Conservation (phyloP, 2,329 filamentous ascomycete genomes). For the Orbilia oligospora region DNA sequence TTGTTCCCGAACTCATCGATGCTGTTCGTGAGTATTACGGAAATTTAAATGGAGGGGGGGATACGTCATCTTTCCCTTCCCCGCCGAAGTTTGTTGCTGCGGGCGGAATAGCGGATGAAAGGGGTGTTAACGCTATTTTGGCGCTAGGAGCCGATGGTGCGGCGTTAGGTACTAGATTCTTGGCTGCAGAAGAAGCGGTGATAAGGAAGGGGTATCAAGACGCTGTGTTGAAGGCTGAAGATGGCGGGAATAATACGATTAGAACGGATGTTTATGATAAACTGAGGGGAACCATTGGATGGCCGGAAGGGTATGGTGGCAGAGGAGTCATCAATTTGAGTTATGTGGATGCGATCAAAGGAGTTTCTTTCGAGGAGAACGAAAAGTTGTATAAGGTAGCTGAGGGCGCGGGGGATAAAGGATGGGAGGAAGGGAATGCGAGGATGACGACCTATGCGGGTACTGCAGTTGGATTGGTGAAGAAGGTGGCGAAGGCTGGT, state of each 20-base stretch:
- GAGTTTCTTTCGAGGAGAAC: constrained; percentile 68
- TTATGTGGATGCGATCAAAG: constrained; percentile 68
- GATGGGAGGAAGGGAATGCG: constrained; percentile 62
- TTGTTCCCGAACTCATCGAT: constrained; percentile 66
- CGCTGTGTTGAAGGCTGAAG: constrained; percentile 69
- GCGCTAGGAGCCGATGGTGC: constrained; percentile 68
- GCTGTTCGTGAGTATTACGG: constrained; percentile 56
- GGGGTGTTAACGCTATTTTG: constrained; percentile 66
- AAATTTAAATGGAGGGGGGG: neutral
- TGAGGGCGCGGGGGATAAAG: constrained; percentile 70
- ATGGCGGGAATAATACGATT: constrained; percentile 71
- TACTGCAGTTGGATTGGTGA: constrained; percentile 74
- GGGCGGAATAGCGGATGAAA: constrained; percentile 67
- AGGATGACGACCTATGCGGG: constrained; percentile 76
- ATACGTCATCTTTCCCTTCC: neutral
- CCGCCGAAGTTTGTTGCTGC: constrained; percentile 63
- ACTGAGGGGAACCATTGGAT: constrained; percentile 72
- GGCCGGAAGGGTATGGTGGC: constrained; percentile 74
- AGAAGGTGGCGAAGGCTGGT: constrained; percentile 69
- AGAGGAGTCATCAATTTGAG: constrained; percentile 74
- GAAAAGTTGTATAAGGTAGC: constrained; percentile 69
- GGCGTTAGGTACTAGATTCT: constrained; percentile 70
- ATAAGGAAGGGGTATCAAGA: constrained; percentile 69
- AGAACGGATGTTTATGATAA: constrained; percentile 71
- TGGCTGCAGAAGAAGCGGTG: constrained; percentile 70